A percentile compares a stretch with the other conserved stretches of the same genome.
These are phyloP conservation scores for Omphalotus guepiniiformis DNA, from an alignment of 768 basidiomycete species.

Conservation along the genomic window DNA sequence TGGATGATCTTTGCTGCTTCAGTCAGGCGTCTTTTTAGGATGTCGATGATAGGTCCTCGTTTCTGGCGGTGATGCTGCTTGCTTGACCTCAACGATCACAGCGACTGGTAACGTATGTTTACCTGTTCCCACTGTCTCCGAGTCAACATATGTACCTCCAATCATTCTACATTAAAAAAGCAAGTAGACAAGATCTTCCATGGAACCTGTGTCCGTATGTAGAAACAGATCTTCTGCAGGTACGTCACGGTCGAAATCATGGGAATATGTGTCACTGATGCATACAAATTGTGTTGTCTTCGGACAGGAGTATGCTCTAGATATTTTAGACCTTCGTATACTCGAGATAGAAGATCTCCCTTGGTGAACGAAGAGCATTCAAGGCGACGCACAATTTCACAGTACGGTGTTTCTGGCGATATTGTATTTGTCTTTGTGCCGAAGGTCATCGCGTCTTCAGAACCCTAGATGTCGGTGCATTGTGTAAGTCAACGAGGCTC, in stretches of 20 bases:
- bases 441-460: no score
- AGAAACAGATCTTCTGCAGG: conserved; percentile 64
- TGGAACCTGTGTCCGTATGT: conserved; percentile 29
- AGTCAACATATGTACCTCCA: no score
- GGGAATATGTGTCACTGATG: conserved; percentile 54
- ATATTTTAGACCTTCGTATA: conserved; percentile 23
- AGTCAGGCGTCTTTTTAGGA: conserved; percentile 32
- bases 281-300: conserved; percentile 54
- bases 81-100: no score
- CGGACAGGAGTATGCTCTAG: conserved; percentile 29
- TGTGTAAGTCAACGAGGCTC: no score
- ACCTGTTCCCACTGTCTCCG: no score
- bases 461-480: no score
- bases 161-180: no score
- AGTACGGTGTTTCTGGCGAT: no score
- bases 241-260: conserved; percentile 37
- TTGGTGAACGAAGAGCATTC: conserved; percentile 18
- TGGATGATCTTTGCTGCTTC: conserved; percentile 42
- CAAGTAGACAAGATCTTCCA: no score
- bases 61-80: no score
- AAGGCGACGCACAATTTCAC: background rate
- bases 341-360: conserved; percentile 33
- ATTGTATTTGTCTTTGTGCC: no score
- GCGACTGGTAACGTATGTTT: no score
- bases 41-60: conserved; percentile 22